These are phyloP conservation scores for Crataegus laevigata DNA, from an alignment of 306 rosid genomes.

Conservation along the genomic window DNA sequence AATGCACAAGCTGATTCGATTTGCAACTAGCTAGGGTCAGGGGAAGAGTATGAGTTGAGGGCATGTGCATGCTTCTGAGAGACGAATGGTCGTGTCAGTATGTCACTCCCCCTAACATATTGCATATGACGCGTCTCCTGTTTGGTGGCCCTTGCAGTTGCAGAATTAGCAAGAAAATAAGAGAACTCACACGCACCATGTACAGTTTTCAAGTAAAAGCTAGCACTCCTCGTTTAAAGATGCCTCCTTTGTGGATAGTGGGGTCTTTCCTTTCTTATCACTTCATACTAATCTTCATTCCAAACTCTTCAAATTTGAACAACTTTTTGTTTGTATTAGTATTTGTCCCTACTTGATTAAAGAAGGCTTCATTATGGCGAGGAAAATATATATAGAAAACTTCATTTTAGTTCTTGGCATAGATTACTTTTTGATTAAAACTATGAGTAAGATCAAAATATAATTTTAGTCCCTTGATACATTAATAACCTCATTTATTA, in stretches of 20 bases:
- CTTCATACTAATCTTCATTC: background rate
- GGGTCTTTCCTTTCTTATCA: background rate
- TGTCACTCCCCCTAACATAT: background rate
- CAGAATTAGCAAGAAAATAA: background rate
- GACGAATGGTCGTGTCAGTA: background rate
- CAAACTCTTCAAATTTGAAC: background rate
- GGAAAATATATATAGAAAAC: too few species aligned
- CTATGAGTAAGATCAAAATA: too few species aligned
- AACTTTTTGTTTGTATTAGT: background rate
- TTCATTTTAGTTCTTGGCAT: too few species aligned
- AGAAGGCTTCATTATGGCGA: background rate
- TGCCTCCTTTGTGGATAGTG: background rate
- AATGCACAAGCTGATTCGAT: background rate
- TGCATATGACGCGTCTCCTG: background rate
- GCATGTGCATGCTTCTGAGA: conserved; percentile 1
- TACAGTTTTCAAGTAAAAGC: background rate
- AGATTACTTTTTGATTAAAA: too few species aligned
- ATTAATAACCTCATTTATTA: too few species aligned
- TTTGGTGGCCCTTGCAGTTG: background rate
- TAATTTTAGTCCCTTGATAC: too few species aligned
- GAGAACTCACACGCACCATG: background rate
- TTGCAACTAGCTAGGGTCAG: background rate
- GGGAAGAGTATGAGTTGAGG: background rate
- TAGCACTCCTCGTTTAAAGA: background rate
- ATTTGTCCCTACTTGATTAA: background rate